Base-by-base conservation (phyloP, 208 protist species). In the Angomonas deanei region DNA sequence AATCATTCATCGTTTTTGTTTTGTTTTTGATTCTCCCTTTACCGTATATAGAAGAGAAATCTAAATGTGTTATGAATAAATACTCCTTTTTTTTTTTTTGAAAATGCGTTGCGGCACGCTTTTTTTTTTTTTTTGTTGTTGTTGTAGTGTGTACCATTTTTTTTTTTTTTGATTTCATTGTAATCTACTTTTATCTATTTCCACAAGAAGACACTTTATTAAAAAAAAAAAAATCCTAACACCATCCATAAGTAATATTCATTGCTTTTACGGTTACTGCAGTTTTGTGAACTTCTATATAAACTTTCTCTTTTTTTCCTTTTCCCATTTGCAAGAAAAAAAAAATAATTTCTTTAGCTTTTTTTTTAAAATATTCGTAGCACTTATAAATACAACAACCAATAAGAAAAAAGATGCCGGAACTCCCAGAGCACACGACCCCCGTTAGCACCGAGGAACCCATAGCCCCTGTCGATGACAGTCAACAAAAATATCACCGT, bases 161-260 rank as follows among this genome's bases (percentile, higher is more conserved):
- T 42, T 42, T 64, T 64, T 48, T 64, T 56, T 46, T 64, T 34
- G 19, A 47, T 47, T 15, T 64, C n/a, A 15, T 54, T 27, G 59
- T n/a, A 42, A 46, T 54, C 1, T 13, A 58, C 24, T 26, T 31
- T 1, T 24, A 2, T 50, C 21, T 30, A 26, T 46, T 15, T 24
- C 24, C 55, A 24, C 52, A n/a, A n/a, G n/a, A n/a, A n/a, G n/a
- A n/a, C n/a, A n/a, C n/a, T n/a, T n/a, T n/a, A n/a, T n/a, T n/a
- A 42, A n/a, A 42, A 42, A n/a, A 42, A 42, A n/a, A 42, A 42
- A n/a, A 42, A 42, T 42, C 8, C 8, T 42, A 42, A 42, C 15
- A 42, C 8, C 8, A 42, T 8, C 15, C 15, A 15, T n/a, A 42
- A 42, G 11, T 42, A 42, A 42, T n/a, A n/a, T n/a, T 42, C 36